Evolutionary conservation across 106 monocot genomes (phyloP), one percentile per base, ranked within the genome.

Genomic region (Dendrobium nobile): DNA sequence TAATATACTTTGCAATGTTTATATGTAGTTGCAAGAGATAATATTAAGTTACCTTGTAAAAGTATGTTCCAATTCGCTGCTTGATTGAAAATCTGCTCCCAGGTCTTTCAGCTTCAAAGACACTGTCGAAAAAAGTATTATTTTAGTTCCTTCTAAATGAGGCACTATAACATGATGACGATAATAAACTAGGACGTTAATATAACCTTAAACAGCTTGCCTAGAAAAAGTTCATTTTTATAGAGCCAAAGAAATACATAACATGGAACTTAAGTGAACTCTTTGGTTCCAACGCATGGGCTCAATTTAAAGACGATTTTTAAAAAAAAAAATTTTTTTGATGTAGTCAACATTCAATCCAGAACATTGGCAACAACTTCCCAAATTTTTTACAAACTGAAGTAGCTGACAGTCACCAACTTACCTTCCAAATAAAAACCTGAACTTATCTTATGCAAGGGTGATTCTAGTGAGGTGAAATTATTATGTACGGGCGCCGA

Each of bases 81-180:
- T 86, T 87, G 51, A 88, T 40, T 41, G 88, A 86, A 84, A 92
- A 92, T 83, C 83, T 88, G 73, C 88, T 82, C 43, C 92, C 92
- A 9, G 92, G 92, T 74, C 92, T 88, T 84, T 92, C 90, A 85
- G 90, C 92, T 85, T 92, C 90, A 83, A 92, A 92, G 61, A 92
- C 88, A 81, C 92, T 92, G 24, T 19, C 70, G 37, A 5, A 24
- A n/a, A 77, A 55, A 68, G 9, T 28, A 72, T 40, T 40, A 40
- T n/a, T 72, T 17, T 33, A 72, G 27, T 37, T 16, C 5, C 51
- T 16, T 51, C 4, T 72, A 72, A 28, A 37, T 17, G 37, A 72
- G 40, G 13, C 16, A 15, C 27, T 5, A 40, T 40, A 72, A 1
- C 27, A 70, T 15, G 4, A 16, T 33, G 33, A 72, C 40, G 40